These are phyloP conservation scores for Eimeria sp. DNA, from an alignment of 169 alveolate species.

Conservation along the genomic window DNA sequence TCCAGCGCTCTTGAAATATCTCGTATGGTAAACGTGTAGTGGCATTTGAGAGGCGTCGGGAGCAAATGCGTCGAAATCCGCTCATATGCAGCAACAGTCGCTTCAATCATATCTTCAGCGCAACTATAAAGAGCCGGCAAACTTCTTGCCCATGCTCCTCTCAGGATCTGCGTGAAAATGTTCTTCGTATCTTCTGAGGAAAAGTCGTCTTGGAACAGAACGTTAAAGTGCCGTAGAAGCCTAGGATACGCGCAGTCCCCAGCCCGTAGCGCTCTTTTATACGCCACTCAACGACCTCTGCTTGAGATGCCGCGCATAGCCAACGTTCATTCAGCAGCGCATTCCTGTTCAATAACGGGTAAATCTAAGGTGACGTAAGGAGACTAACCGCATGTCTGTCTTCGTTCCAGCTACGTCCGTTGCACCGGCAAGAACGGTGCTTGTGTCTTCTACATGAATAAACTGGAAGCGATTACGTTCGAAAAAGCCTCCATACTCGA, in stretches of 20 bases:
- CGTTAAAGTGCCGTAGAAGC: conserved; percentile 62
- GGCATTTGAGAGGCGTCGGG: conserved; percentile 97
- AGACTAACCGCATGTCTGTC: conserved; percentile 64
- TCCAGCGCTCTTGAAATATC: conserved; percentile 96
- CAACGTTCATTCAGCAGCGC: neutral
- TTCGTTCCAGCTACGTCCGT: conserved; percentile 32
- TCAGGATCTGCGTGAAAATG: conserved; percentile 20
- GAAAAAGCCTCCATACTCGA: conserved; percentile 97
- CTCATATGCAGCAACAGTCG: conserved; percentile 93
- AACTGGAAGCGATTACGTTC: conserved; percentile 86
- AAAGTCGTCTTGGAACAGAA: conserved; percentile 69
- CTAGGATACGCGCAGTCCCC: conserved; percentile 15
- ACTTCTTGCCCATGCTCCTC: conserved; percentile 47
- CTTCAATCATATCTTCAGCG: conserved; percentile 90
- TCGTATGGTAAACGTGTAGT: conserved; percentile 95
- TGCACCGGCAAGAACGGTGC: conserved; percentile 53
- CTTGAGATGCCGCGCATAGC: neutral
- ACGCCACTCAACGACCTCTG: neutral
- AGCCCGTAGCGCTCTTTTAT: neutral
- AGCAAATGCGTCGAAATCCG: conserved; percentile 92
- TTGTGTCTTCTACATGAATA: conserved; percentile 69
- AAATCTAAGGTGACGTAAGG: neutral
- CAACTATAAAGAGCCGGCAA: conserved; percentile 14
- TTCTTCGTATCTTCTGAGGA: conserved; percentile 39
- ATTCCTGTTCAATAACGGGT: neutral